Evolutionary conservation across 345 rosid genomes (phyloP).

Genomic region (Rubroshorea leprosula): DNA sequence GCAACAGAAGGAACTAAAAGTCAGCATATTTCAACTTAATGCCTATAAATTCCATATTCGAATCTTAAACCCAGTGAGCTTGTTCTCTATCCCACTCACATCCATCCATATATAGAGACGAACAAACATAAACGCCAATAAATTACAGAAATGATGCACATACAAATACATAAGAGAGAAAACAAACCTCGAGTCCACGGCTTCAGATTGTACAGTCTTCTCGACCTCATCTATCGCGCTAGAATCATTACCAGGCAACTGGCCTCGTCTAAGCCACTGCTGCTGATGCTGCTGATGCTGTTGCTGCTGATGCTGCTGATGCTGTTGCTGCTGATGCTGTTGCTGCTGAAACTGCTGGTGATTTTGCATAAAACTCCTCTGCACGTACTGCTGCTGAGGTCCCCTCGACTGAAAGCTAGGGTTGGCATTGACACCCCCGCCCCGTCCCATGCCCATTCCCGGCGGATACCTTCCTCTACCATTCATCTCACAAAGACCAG

Average conservation of each 20-base stretch:
- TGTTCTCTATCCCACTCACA: too few species aligned
- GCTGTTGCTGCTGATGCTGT: slow-evolving; percentile 41
- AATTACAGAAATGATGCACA: neutral
- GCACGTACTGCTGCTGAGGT: slow-evolving; percentile 51
- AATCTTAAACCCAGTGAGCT: too few species aligned
- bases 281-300: slow-evolving; percentile 39
- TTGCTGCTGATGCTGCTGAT: slow-evolving; percentile 36
- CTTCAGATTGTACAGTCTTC: slow-evolving; percentile 78
- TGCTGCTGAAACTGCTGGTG: slow-evolving; percentile 35
- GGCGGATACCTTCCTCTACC: slow-evolving; percentile 83
- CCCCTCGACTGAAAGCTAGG: slow-evolving; percentile 37
- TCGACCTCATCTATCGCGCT: slow-evolving; percentile 54
- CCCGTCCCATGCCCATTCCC: slow-evolving; percentile 60
- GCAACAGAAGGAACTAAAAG: too few species aligned
- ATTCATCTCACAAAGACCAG: slow-evolving; percentile 39
- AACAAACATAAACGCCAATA: neutral
- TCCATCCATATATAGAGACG: neutral
- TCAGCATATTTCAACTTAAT: neutral
- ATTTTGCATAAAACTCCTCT: slow-evolving; percentile 41
- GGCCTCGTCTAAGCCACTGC: slow-evolving; percentile 64
- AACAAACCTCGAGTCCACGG: slow-evolving; percentile 64
- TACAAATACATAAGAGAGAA: neutral
- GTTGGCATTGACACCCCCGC: slow-evolving; percentile 50
- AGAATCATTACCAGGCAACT: slow-evolving; percentile 36
- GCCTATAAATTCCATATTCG: neutral